These are phyloP conservation scores for Microcyclospora tardicrescens DNA, from an alignment of 2,329 filamentous ascomycete genomes.

Conservation along the genomic window DNA sequence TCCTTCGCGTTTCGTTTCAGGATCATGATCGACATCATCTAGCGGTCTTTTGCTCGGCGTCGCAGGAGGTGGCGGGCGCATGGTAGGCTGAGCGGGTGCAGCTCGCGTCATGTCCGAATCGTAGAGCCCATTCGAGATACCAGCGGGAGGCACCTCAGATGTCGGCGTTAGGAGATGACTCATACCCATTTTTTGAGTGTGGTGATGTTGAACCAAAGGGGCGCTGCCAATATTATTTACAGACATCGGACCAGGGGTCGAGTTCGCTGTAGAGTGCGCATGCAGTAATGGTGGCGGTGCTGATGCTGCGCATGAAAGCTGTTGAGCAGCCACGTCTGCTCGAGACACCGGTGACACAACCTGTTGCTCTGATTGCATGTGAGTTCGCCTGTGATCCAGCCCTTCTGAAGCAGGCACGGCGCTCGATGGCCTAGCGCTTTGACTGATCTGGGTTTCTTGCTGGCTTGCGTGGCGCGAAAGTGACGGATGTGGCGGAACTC, in stretches of 20 bases:
- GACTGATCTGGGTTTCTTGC: conserved; percentile 15
- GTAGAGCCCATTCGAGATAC: no score
- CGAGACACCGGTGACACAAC: no score
- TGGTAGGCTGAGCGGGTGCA: conserved; percentile 1
- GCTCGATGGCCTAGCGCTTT: conserved; percentile 8
- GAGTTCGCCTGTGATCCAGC: no score
- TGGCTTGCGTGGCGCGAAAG: conserved; percentile 20
- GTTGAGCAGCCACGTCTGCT: no score
- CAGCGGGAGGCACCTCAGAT: conserved; percentile 4
- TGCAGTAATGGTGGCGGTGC: no score
- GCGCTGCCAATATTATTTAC: no score
- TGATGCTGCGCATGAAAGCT: no score
- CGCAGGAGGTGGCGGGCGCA: conserved; percentile 2
- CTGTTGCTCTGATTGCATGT: no score
- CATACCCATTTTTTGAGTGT: conserved; percentile 18
- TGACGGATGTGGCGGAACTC: conserved; percentile 12
- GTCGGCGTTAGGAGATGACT: conserved; percentile 18
- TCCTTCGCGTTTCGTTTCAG: conserved; percentile 16
- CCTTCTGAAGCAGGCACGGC: no score
- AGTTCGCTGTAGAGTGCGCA: no score
- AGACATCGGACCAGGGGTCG: no score
- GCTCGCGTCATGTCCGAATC: neutral
- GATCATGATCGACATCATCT: conserved; percentile 7
- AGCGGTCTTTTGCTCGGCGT: neutral
- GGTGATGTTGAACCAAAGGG: conserved; percentile 11